These are phyloP conservation scores for Aspergillus sp. DNA, from an alignment of 2,329 filamentous ascomycete species.

Conservation along the genomic window DNA sequence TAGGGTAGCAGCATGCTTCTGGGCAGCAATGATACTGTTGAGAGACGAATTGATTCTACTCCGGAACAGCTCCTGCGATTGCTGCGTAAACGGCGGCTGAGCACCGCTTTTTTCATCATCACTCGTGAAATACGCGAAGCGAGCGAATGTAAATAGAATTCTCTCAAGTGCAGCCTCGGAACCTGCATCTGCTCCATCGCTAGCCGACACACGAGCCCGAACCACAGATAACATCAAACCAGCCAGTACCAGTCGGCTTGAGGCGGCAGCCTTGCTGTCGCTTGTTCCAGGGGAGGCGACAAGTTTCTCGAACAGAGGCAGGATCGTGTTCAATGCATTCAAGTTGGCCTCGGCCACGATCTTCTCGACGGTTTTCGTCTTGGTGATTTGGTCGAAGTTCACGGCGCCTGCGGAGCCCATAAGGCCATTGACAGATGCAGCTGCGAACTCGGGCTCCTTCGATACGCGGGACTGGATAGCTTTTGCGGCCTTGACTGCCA, in stretches of 20 bases:
- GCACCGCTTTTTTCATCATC: constrained; percentile 35
- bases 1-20: constrained; percentile 36
- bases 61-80: constrained; percentile 53
- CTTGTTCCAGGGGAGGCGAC: constrained; percentile 47
- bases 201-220: constrained; percentile 38
- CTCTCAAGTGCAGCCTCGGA: constrained; percentile 45
- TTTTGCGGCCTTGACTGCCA: constrained; percentile 74
- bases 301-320: constrained; percentile 51
- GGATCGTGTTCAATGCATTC: constrained; percentile 52
- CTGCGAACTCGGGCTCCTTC: constrained; percentile 59
- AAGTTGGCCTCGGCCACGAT: constrained; percentile 62
- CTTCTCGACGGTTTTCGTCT: constrained; percentile 78
- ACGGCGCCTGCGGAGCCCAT: constrained; percentile 68
- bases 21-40: constrained; percentile 49
- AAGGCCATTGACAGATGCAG: constrained; percentile 65
- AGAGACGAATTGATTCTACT: constrained; percentile 57
- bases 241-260: constrained; percentile 50
- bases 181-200: constrained; percentile 31
- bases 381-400: constrained; percentile 83
- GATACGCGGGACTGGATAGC: constrained; percentile 66
- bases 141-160: constrained; percentile 47
- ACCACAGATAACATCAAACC: constrained; percentile 55
- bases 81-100: constrained; percentile 47
- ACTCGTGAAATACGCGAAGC: constrained; percentile 52
- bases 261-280: constrained; percentile 48